These are phyloP conservation scores for Malassezia arunalokei DNA, from an alignment of 1,284 basidiomycete genomes.

Conservation along the genomic window DNA sequence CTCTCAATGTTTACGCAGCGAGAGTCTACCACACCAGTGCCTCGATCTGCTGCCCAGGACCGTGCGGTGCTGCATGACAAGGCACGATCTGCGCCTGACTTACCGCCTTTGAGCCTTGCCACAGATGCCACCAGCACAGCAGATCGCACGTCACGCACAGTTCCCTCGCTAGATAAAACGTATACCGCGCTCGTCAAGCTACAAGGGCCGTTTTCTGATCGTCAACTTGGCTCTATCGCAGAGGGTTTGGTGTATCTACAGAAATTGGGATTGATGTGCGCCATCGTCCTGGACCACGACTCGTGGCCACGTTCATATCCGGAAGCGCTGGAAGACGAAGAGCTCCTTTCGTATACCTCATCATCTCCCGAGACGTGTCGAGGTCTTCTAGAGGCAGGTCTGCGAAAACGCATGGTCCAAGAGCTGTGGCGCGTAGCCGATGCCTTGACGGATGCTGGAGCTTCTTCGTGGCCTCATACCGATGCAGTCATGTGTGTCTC, in stretches of 20 bases:
- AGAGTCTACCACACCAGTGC: conserved; percentile 1
- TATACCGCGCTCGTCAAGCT: conserved; percentile 90
- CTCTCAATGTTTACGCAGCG: conserved; percentile 61
- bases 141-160: conserved; percentile 11
- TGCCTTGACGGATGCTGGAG: conserved; percentile 70
- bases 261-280: conserved; percentile 83
- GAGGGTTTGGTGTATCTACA: conserved; percentile 88
- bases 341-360: conserved; percentile 26
- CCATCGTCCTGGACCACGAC: conserved; percentile 87
- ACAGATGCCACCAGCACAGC: conserved; percentile 17
- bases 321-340: conserved; percentile 16
- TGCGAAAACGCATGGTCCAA: conserved; percentile 64
- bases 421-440: conserved; percentile 55
- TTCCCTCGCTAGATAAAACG: conserved; percentile 17
- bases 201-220: conserved; percentile 90
- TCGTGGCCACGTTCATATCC: conserved; percentile 52
- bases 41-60: conserved; percentile 4
- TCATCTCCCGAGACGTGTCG: background rate
- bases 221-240: conserved; percentile 83
- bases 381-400: conserved; percentile 22
- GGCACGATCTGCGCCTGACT: conserved; percentile 7
- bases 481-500: conserved; percentile 31
- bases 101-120: background rate
- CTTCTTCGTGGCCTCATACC: conserved; percentile 66
- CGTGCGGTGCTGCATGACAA: conserved; percentile 1